These are phyloP conservation scores for Candida ficus DNA, from an alignment of 805 yeast genomes.

Conservation along the genomic window DNA sequence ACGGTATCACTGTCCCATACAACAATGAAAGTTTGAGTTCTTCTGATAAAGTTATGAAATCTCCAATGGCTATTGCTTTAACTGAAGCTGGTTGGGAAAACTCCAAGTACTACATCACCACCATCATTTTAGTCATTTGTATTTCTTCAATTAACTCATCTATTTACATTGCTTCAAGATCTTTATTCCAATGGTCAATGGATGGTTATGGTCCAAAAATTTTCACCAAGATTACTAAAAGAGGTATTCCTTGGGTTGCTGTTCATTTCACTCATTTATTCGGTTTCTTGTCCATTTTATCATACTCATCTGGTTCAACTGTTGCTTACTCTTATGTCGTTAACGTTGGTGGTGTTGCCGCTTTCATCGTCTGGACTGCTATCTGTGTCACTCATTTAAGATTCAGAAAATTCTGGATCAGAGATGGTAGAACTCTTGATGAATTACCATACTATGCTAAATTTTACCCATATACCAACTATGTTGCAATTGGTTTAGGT, in stretches of 20 bases:
- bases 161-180: slow-evolving; percentile 63
- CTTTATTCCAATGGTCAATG: slow-evolving; percentile 58
- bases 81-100: slow-evolving; percentile 60
- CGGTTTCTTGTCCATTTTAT: slow-evolving; percentile 59
- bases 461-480: slow-evolving; percentile 38
- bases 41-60: slow-evolving; percentile 37
- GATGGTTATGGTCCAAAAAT: slow-evolving; percentile 56
- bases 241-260: slow-evolving; percentile 63
- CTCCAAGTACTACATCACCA: slow-evolving; percentile 64
- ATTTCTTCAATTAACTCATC: slow-evolving; percentile 67
- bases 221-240: slow-evolving; percentile 44
- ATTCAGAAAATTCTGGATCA: slow-evolving; percentile 58
- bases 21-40: slow-evolving; percentile 46
- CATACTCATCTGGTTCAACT: slow-evolving; percentile 43
- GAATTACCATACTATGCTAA: slow-evolving; percentile 67
- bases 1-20: slow-evolving; percentile 48
- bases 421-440: slow-evolving; percentile 57
- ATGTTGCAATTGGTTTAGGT: slow-evolving; percentile 34
- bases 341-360: slow-evolving; percentile 72
- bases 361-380: slow-evolving; percentile 66
- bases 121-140: slow-evolving; percentile 58
- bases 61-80: slow-evolving; percentile 71
- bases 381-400: slow-evolving; percentile 58
- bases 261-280: slow-evolving; percentile 52
- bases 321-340: slow-evolving; percentile 66